Conservation (phyloP, 192 early-diverging fungal genomes). For the Funneliformis mosseae region DNA sequence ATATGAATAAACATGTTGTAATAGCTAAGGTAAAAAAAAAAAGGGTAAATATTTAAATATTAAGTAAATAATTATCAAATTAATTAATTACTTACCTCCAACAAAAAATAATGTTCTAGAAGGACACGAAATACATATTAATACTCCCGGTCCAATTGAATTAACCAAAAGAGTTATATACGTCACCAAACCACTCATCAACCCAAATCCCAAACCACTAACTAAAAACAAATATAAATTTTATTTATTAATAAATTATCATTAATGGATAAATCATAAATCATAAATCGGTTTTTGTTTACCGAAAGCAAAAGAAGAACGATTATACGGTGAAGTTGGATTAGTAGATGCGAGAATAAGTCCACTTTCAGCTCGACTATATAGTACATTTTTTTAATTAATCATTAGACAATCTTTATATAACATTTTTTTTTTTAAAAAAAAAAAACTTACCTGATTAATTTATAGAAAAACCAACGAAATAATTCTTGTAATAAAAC, state of each 20-base stretch:
- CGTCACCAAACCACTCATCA: slow-evolving; percentile 70
- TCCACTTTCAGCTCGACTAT: slow-evolving; percentile 67
- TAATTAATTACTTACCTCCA: slow-evolving; percentile 50
- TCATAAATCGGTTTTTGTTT: slow-evolving; percentile 15
- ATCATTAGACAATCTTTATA: too few relatives aligned
- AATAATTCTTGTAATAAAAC: slow-evolving; percentile 70
- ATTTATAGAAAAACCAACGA: slow-evolving; percentile 62
- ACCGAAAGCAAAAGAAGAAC: slow-evolving; percentile 67
- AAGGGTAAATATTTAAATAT: neutral
- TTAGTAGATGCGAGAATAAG: slow-evolving; percentile 61
- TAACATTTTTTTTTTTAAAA: too few relatives aligned
- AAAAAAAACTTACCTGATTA: slow-evolving; percentile 49
- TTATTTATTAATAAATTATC: too few relatives aligned
- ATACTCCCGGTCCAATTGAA: slow-evolving; percentile 70
- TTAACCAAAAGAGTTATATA: slow-evolving; percentile 67
- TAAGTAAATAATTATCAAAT: neutral
- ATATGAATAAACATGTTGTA: slow-evolving; percentile 67
- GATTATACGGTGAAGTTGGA: slow-evolving; percentile 70
- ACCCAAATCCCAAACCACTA: slow-evolving; percentile 70
- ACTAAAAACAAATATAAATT: slow-evolving; percentile 37
- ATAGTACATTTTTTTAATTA: too few relatives aligned
- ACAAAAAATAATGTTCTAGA: slow-evolving; percentile 63
- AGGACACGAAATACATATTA: slow-evolving; percentile 69
- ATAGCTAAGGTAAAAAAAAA: slow-evolving; percentile 52
- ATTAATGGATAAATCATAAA: too few relatives aligned